Conservation (phyloP, 306 rosid species). For the Rubus idaeus region DNA sequence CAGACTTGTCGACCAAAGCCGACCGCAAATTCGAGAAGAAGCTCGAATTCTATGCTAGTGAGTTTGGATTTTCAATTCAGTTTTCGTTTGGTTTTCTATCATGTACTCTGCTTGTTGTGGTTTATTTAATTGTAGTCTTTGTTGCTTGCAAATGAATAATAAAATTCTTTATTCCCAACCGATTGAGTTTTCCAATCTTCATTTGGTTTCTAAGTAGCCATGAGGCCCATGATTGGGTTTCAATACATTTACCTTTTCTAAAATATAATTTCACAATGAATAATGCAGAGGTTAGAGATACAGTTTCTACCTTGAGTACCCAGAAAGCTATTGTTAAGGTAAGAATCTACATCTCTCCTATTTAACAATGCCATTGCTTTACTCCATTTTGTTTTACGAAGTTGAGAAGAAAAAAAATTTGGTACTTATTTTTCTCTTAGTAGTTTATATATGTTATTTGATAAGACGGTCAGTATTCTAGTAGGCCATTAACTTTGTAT, state of each 20-base stretch:
- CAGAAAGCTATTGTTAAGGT: slow-evolving; percentile 73
- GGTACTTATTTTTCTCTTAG: background rate
- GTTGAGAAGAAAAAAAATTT: background rate
- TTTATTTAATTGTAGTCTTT: background rate
- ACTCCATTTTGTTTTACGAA: background rate
- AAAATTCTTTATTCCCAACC: too few relatives aligned
- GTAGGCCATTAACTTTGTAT: background rate
- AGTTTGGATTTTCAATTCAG: slow-evolving; percentile 1
- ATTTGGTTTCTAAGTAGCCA: background rate
- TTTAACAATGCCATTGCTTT: background rate
- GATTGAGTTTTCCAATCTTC: too few relatives aligned
- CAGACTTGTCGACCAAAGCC: slow-evolving; percentile 22
- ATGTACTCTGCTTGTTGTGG: background rate
- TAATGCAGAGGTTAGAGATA: slow-evolving; percentile 67
- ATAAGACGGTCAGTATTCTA: background rate
- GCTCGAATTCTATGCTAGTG: slow-evolving; percentile 35
- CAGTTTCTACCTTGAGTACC: slow-evolving; percentile 52
- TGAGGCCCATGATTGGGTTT: background rate
- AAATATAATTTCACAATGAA: background rate
- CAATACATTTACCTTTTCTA: background rate
- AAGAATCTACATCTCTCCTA: slow-evolving; percentile 5
- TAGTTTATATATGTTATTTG: background rate
- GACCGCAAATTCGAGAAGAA: slow-evolving; percentile 38
- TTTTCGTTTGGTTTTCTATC: background rate
- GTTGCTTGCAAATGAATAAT: too few relatives aligned